Conservation (phyloP, 495 filamentous ascomycete species). For the Talaromyces ruber region DNA sequence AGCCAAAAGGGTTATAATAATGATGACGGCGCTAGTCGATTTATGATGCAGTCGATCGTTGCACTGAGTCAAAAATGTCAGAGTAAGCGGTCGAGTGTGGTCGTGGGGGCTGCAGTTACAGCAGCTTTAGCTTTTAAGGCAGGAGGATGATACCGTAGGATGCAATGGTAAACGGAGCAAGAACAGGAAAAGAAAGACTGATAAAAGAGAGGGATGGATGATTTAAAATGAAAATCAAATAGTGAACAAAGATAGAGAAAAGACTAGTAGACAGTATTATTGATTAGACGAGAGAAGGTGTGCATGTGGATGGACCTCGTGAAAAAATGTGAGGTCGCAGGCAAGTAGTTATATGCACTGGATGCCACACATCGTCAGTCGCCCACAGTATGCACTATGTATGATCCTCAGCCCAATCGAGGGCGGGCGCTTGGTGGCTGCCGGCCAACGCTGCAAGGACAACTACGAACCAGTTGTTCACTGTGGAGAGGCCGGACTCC, state of each 20-base stretch:
- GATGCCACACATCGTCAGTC: constrained; percentile 4
- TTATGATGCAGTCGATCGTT: constrained; percentile 3
- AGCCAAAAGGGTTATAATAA: not conserved
- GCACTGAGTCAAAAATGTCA: not conserved
- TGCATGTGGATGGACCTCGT: constrained; percentile 31
- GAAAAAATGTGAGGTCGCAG: constrained; percentile 25
- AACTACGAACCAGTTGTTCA: constrained; percentile 11
- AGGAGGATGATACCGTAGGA: constrained; percentile 11
- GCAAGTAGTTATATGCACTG: constrained; percentile 20
- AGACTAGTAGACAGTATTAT: not conserved
- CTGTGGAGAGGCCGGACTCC: constrained; percentile 9
- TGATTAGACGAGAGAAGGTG: not conserved
- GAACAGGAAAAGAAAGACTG: constrained; percentile 2
- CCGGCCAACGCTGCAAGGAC: constrained; percentile 10
- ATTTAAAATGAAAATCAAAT: not conserved
- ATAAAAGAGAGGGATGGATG: constrained; percentile 15
- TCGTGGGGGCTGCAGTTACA: constrained; percentile 5
- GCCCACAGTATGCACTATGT: constrained; percentile 5
- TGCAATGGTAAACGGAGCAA: constrained; percentile 16
- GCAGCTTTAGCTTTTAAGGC: not conserved
- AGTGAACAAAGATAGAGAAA: not conserved
- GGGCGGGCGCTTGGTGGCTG: constrained; percentile 9
- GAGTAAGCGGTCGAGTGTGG: not conserved
- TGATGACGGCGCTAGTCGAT: constrained; percentile 7
- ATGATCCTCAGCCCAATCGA: constrained; percentile 9